phyloP scores from a whole-genome alignment of 2,329 filamentous ascomycete genomes.

The Alternaria ventricosa region DNA sequence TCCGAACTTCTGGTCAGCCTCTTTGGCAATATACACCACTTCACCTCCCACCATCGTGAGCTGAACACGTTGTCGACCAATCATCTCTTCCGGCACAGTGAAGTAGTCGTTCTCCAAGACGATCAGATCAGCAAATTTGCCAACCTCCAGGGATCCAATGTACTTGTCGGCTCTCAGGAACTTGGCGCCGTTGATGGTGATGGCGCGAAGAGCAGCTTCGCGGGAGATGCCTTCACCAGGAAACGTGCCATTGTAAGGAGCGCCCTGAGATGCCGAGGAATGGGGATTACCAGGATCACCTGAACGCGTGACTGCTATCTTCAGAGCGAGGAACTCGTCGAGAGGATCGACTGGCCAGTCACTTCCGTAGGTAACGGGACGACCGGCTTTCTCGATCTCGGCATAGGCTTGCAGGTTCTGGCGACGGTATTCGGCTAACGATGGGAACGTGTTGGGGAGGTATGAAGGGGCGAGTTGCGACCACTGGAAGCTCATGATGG shows the following conservation, averaged over 20 bases:
- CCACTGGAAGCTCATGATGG: constrained; percentile 8
- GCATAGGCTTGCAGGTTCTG: constrained; percentile 4
- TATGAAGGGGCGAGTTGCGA: constrained; percentile 2
- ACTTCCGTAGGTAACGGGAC: constrained; percentile 2
- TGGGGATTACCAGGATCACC: constrained; percentile 2
- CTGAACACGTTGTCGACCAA: neutral
- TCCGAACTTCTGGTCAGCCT: neutral
- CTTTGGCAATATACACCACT: constrained; percentile 1
- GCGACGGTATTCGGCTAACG: constrained; percentile 1
- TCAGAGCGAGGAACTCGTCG: constrained; percentile 3
- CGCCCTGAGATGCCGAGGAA: constrained; percentile 1
- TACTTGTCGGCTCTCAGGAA: neutral
- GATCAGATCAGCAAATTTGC: constrained; percentile 3
- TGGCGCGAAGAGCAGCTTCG: constrained; percentile 2
- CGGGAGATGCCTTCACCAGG: constrained; percentile 3
- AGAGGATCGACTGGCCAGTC: constrained; percentile 7
- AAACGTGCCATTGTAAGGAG: neutral
- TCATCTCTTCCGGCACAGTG: constrained; percentile 1
- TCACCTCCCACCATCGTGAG: constrained; percentile 4
- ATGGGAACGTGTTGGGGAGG: constrained; percentile 2
- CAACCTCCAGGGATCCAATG: constrained; percentile 1
- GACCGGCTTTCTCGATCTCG: constrained; percentile 5
- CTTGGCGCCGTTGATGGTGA: constrained; percentile 3
- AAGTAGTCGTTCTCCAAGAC: constrained; percentile 6
- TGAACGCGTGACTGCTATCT: constrained; percentile 1